Evolutionary conservation across 129 eudicot genomes (phyloP).

Genomic region (Saposhnikovia divaricata): DNA sequence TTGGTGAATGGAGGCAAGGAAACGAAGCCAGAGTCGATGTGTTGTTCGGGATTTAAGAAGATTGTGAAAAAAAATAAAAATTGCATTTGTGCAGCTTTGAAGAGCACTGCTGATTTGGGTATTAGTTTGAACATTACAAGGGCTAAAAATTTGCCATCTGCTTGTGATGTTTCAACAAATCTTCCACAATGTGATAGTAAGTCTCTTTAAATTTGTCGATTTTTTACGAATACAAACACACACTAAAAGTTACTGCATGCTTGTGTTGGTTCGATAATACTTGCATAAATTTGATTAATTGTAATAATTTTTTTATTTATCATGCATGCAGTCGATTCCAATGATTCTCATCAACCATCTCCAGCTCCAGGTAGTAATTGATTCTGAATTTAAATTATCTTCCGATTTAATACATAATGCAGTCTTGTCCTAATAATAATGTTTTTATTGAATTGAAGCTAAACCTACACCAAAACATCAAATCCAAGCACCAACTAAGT

Average conservation of each 20-base stretch:
- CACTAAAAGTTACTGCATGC: background rate
- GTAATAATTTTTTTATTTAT: background rate
- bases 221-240: too few species aligned
- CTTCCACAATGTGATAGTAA: background rate
- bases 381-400: background rate
- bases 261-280: background rate
- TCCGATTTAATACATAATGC: background rate
- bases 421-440: background rate
- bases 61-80: background rate
- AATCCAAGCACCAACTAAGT: background rate
- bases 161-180: background rate
- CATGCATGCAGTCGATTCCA: background rate
- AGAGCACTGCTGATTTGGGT: background rate
- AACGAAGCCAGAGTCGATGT: background rate
- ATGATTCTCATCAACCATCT: background rate
- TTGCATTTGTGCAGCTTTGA: background rate
- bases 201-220: background rate
- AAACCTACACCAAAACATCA: background rate
- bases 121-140: background rate
- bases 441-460: background rate
- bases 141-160: background rate
- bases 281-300: background rate
- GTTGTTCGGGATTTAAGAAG: conserved; percentile 1
- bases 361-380: background rate
- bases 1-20: background rate